phyloP scores from a whole-genome alignment of 441 rosid species.

The Hura crepitans region DNA sequence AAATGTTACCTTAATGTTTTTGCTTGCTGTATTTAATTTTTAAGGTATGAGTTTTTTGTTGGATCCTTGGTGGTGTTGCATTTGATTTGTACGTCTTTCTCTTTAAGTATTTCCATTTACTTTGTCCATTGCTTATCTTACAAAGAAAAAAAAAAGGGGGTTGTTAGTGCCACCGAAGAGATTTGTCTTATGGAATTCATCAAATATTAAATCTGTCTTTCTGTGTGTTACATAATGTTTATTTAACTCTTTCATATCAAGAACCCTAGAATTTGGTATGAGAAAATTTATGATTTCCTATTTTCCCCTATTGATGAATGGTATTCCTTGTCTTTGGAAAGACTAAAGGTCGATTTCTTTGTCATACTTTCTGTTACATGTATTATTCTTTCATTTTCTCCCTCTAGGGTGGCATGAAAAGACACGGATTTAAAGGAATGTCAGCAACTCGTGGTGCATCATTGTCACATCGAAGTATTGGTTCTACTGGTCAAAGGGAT shows the following conservation, averaged over 20 bases:
- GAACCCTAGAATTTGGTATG: not conserved
- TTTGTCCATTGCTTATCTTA: not conserved
- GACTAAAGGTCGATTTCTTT: not conserved
- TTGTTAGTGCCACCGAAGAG: too few species aligned
- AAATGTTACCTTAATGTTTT: too few species aligned
- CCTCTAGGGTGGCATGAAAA: conserved; percentile 87
- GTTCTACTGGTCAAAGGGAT: conserved; percentile 99
- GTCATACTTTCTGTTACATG: not conserved
- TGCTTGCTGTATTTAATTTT: not conserved
- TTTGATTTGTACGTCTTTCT: not conserved
- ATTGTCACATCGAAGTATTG: conserved; percentile 65
- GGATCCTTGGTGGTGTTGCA: not conserved
- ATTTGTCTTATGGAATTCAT: not conserved
- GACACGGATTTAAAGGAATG: conserved; percentile 52
- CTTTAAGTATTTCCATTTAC: not conserved
- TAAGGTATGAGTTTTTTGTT: not conserved
- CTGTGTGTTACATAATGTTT: not conserved
- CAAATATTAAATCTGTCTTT: not conserved
- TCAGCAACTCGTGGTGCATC: conserved; percentile 87
- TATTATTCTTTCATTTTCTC: conserved; percentile 9
- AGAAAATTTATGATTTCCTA: not conserved
- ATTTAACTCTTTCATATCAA: conserved; percentile 4
- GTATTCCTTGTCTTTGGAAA: too few species aligned
- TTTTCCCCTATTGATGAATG: not conserved
- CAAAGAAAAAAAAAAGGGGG: too few species aligned